phyloP scores from a whole-genome alignment of 2,329 filamentous ascomycete genomes.

The Apiospora koreana region DNA sequence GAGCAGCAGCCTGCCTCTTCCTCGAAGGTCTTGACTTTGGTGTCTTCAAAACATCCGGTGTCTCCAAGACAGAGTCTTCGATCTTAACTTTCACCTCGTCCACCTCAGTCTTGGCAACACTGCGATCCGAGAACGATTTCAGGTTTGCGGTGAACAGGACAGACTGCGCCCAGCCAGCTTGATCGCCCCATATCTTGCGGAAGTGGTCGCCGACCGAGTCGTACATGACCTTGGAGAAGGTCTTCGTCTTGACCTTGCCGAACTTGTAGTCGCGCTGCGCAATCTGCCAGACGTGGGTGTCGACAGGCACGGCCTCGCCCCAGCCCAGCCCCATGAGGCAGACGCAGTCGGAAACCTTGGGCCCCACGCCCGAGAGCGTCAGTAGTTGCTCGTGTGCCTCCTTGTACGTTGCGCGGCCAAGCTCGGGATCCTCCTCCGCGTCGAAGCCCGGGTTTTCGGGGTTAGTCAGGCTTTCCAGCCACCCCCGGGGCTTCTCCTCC shows the following conservation, averaged over 20 bases:
- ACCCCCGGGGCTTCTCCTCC: constrained; percentile 65
- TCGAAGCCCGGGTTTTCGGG: constrained; percentile 66
- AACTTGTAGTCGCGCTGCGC: constrained; percentile 95
- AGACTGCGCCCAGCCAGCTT: constrained; percentile 97
- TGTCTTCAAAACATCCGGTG: constrained; percentile 9
- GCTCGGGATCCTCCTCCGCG: constrained; percentile 49
- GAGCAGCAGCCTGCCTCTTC: constrained; percentile 23
- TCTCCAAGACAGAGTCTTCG: constrained; percentile 17
- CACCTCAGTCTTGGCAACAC: constrained; percentile 38
- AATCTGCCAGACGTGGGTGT: constrained; percentile 99
- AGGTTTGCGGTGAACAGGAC: constrained; percentile 95
- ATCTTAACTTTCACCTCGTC: constrained; percentile 30
- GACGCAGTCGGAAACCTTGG: constrained; percentile 96
- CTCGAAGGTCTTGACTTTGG: constrained; percentile 22
- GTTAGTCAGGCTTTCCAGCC: constrained; percentile 79
- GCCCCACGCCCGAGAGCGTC: constrained; percentile 82
- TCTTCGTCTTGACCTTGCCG: constrained; percentile 78
- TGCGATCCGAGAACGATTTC: constrained; percentile 75
- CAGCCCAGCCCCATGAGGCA: constrained; percentile 95
- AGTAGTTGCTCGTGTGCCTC: constrained; percentile 80
- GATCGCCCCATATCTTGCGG: constrained; percentile 82
- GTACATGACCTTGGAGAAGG: constrained; percentile 85
- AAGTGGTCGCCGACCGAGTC: constrained; percentile 91
- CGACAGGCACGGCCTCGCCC: constrained; percentile 92
- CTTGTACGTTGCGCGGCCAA: constrained; percentile 65